Evolutionary conservation across 2,329 filamentous ascomycete species (phyloP), one percentile per base, ranked within the genome.

Genomic region (Xenoacremonium recifei): DNA sequence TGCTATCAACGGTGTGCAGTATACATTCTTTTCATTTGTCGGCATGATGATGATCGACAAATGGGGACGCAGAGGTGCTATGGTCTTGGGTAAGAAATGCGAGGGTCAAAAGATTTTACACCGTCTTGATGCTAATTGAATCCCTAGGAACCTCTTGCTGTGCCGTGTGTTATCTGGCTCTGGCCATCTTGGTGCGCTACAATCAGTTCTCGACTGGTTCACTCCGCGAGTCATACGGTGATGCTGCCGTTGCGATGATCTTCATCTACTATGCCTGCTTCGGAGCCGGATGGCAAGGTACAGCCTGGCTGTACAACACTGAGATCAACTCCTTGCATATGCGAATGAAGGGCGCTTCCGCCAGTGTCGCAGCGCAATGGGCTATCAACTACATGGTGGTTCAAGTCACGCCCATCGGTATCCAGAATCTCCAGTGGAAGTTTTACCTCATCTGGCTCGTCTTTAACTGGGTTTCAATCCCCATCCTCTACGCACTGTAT

Each of bases 361-460:
- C 23, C 13, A 27, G 23, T 13, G 7, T 27, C 23, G 23, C 23
- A 13, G 23, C 23, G 13, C 23, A 27, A 27, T 7, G 23, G 23
- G 23, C 13, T 27, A 13, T 27, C 7, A 27, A 27, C 23, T 27
- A 27, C 23, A 27, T 27, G 23, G 23, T 27, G 13, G 23, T 20
- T 10, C 5, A 39, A 30, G 29, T 31, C 17, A 39, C 27, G 4
- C 37, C 23, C 27, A 31, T 27, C 3, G 37, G 37, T 6, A 39
- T 39, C 37, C 37, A 39, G 4, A 39, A 39, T n/a, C 37, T 39
- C 4, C 30, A 21, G 31, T 39, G 23, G 37, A 23, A 27, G n/a
- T 39, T 39, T 27, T 39, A 31, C 10, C 27, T 39, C 18, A 30
- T 39, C 37, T 39, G 37, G 37, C 21, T 39, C 13, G 25, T 39